A percentile compares a stretch with the other conserved stretches of the same genome.
These are phyloP conservation scores for Collybia nuda DNA, from an alignment of 768 basidiomycete genomes.

Conservation along the genomic window DNA sequence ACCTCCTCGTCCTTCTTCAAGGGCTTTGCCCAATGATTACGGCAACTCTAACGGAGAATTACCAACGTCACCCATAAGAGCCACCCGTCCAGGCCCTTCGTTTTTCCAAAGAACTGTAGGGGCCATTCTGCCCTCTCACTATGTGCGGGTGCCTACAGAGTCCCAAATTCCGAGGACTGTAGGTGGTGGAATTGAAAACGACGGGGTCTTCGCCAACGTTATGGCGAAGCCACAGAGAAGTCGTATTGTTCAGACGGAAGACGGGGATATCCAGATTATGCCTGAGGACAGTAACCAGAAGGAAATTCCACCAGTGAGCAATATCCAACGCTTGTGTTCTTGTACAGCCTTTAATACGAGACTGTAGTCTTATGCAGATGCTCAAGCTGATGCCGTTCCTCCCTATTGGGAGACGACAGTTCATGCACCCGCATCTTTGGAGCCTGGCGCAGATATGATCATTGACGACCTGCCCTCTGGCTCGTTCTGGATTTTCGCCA, in stretches of 20 bases:
- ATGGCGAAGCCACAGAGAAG: constrained; percentile 76
- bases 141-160: constrained; percentile 49
- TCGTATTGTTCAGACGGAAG: constrained; percentile 43
- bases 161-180: constrained; percentile 30
- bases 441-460: constrained; percentile 60
- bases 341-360: not conserved
- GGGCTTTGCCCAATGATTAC: constrained; percentile 62
- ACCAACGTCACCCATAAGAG: constrained; percentile 45
- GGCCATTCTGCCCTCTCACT: constrained; percentile 65
- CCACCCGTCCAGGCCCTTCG: constrained; percentile 38
- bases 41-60: constrained; percentile 74
- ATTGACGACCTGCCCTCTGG: constrained; percentile 92
- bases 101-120: constrained; percentile 61
- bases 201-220: constrained; percentile 95
- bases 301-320: constrained; percentile 82
- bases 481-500: constrained; percentile 66
- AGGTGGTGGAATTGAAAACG: constrained; percentile 81
- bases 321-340: not conserved
- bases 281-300: constrained; percentile 77
- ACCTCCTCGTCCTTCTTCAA: constrained; percentile 57
- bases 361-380: constrained; percentile 77
- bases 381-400: constrained; percentile 87
- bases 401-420: constrained; percentile 98
- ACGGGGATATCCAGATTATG: constrained; percentile 60
- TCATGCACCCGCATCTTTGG: constrained; percentile 65